phyloP scores from a whole-genome alignment of 2,329 filamentous ascomycete species.

The Thermomyces lanuginosus region DNA sequence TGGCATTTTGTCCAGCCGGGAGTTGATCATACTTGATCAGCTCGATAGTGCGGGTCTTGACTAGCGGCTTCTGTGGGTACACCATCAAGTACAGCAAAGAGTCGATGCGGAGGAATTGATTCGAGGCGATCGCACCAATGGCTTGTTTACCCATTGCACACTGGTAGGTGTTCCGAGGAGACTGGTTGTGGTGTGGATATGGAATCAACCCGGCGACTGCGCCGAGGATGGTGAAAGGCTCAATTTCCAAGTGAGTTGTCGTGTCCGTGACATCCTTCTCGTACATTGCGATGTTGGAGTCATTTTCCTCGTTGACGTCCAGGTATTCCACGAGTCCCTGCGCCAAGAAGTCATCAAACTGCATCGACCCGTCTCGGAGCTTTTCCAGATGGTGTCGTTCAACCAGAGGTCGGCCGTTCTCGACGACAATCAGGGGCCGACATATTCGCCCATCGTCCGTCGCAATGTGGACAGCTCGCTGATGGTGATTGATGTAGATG shows the following conservation, averaged over 20 bases:
- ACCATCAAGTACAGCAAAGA: conserved; percentile 92
- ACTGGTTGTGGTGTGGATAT: conserved; percentile 98
- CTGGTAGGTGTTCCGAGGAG: conserved; percentile 95
- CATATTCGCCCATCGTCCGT: conserved; percentile 96
- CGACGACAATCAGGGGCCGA: conserved; percentile 86
- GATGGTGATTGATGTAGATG: conserved; percentile 88
- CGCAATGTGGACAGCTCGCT: conserved; percentile 81
- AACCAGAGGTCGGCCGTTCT: conserved; percentile 69
- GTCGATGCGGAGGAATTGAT: conserved; percentile 93
- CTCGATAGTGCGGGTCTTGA: conserved; percentile 92
- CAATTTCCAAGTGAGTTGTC: conserved; percentile 91
- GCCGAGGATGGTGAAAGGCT: conserved; percentile 90
- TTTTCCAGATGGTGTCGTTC: conserved; percentile 62
- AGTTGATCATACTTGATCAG: conserved; percentile 94
- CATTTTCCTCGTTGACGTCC: conserved; percentile 96
- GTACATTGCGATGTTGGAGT: conserved; percentile 80
- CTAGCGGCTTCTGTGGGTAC: conserved; percentile 93
- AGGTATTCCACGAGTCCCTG: conserved; percentile 88
- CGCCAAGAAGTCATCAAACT: conserved; percentile 87
- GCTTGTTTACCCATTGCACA: conserved; percentile 99
- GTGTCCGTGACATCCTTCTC: conserved; percentile 67
- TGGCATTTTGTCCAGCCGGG: conserved; percentile 90
- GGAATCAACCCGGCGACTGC: conserved; percentile 93
- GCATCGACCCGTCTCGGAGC: conserved; percentile 64
- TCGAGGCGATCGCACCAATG: conserved; percentile 93